A percentile compares a stretch with the other conserved stretches of the same genome.
phyloP scores from a whole-genome alignment of 2,329 filamentous ascomycete species.

The Boeremia lycopersici region DNA sequence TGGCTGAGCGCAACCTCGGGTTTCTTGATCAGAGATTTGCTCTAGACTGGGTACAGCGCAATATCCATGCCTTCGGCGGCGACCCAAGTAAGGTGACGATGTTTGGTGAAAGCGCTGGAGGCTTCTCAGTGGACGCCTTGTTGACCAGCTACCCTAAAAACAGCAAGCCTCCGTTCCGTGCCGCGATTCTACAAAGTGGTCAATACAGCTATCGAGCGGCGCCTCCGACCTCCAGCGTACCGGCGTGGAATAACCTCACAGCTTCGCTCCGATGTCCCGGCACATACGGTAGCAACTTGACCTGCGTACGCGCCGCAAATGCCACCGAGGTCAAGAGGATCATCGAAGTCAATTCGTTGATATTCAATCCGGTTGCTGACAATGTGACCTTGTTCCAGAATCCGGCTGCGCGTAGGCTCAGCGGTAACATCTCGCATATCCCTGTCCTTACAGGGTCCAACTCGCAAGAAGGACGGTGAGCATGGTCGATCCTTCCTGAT shows the following conservation, averaged over 20 bases:
- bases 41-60: constrained; percentile 60
- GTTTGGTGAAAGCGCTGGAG: constrained; percentile 40
- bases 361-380: constrained; percentile 29
- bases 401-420: constrained; percentile 22
- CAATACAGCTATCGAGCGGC: constrained; percentile 28
- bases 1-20: constrained; percentile 52
- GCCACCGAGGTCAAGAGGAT: constrained; percentile 25
- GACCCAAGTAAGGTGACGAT: constrained; percentile 58
- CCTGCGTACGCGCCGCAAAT: constrained; percentile 31
- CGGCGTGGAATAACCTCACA: constrained; percentile 32
- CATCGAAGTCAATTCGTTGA: constrained; percentile 24
- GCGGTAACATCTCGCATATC: constrained; percentile 33
- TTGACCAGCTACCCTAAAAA: constrained; percentile 34
- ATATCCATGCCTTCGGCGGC: constrained; percentile 58
- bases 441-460: constrained; percentile 37
- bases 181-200: constrained; percentile 39
- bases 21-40: constrained; percentile 63
- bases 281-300: constrained; percentile 22
- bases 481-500: background rate
- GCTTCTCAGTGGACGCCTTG: constrained; percentile 32
- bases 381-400: constrained; percentile 29
- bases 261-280: constrained; percentile 30
- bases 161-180: constrained; percentile 33
- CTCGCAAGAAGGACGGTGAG: constrained; percentile 32
- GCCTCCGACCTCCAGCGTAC: constrained; percentile 13